These are phyloP conservation scores for Kernera saxatilis DNA, from an alignment of 345 rosid genomes.

Conservation along the genomic window DNA sequence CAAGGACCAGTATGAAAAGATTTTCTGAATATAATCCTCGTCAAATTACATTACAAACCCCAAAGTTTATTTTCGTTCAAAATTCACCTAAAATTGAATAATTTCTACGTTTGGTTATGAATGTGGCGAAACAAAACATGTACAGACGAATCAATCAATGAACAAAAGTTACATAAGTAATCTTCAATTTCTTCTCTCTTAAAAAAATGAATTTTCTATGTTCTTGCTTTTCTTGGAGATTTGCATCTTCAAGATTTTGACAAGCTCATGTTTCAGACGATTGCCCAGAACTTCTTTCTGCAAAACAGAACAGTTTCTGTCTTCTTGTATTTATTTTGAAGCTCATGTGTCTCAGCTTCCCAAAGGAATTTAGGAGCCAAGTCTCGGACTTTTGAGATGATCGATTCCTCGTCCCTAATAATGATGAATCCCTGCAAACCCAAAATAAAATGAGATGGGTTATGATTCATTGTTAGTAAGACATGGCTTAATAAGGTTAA, in stretches of 20 bases:
- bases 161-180: slow-evolving; percentile 12
- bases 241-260: not conserved
- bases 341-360: slow-evolving; percentile 59
- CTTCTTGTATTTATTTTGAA: slow-evolving; percentile 56
- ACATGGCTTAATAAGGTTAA: not conserved
- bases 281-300: slow-evolving; percentile 87
- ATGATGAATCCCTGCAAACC: slow-evolving; percentile 67
- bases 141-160: slow-evolving; percentile 1
- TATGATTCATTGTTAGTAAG: not conserved
- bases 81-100: not conserved
- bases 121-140: slow-evolving; percentile 1
- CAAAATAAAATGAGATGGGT: not conserved
- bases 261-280: slow-evolving; percentile 27
- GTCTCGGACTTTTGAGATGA: slow-evolving; percentile 49
- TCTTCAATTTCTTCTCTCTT: not conserved
- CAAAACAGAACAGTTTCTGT: slow-evolving; percentile 61
- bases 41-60: not conserved
- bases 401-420: slow-evolving; percentile 64
- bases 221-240: not conserved
- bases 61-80: not conserved
- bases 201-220: not conserved
- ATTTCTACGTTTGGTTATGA: not conserved
- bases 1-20: not conserved
- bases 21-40: not conserved
- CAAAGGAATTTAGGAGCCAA: slow-evolving; percentile 74